Evolutionary conservation across 2,329 filamentous ascomycete genomes (phyloP).

Genomic region (Geoglossum cookeanum): DNA sequence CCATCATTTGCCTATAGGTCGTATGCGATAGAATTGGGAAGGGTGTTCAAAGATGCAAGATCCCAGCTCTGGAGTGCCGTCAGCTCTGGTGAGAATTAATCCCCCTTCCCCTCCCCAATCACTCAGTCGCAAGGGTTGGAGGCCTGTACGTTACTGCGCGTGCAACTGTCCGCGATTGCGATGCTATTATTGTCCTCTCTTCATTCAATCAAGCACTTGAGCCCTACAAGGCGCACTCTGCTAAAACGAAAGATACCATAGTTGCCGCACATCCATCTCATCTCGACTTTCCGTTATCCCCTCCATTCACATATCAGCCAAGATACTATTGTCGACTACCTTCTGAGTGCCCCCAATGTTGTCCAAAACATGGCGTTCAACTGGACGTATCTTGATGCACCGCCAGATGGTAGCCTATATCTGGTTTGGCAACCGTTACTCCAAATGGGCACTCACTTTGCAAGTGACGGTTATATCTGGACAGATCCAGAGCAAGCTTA

Average conservation of each 20-base stretch:
- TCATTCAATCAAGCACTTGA: not conserved
- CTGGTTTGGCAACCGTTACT: conserved; percentile 75
- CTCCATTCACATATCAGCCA: conserved; percentile 49
- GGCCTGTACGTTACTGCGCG: not conserved
- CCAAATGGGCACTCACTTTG: conserved; percentile 51
- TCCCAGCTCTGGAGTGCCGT: conserved; percentile 28
- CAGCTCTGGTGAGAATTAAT: conserved; percentile 21
- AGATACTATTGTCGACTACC: conserved; percentile 63
- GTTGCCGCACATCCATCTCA: conserved; percentile 77
- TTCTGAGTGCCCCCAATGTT: conserved; percentile 67
- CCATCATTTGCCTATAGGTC: not conserved
- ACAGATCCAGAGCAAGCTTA: conserved; percentile 60
- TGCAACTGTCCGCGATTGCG: not conserved
- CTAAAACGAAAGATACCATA: conserved; percentile 24
- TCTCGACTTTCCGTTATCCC: conserved; percentile 70
- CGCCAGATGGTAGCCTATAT: conserved; percentile 62
- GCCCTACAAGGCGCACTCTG: conserved; percentile 3
- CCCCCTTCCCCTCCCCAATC: not conserved
- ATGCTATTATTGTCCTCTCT: not conserved
- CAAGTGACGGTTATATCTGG: conserved; percentile 89
- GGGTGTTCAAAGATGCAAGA: conserved; percentile 20
- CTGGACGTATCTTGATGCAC: conserved; percentile 79
- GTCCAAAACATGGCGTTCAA: conserved; percentile 73
- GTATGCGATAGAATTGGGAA: not conserved
- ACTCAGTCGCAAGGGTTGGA: not conserved